Evolutionary conservation across 352 stramenopile species (phyloP), one percentile per base, ranked within the genome.

Genomic region (Globisporangium rhizosaccharum): DNA sequence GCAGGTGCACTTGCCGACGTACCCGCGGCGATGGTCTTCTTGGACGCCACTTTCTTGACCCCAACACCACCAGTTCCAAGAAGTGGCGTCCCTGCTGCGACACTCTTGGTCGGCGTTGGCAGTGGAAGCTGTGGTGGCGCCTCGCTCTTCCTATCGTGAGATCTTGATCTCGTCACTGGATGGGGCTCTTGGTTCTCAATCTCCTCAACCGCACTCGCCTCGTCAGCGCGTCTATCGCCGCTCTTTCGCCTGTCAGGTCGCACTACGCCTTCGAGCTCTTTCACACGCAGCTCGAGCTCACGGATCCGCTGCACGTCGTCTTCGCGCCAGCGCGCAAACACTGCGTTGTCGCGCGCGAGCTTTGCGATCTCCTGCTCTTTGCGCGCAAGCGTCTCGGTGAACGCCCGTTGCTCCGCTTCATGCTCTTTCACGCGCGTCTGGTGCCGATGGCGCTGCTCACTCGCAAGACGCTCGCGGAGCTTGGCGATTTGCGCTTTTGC

Each of bases 361-460:
- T 81, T 76, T 6, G 65, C 61, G 36, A 89, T 76, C 42, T 86
- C 77, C 20, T 82, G 75, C 11, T 93, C 81, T 67, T 91, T 90
- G 1, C 53, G 65, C 42, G 85, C 68, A 0, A 93, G 65, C 52
- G 71, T 80, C 18, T 81, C 68, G 9, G 70, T 59, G 53, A 86
- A 88, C 0, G 79, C 70, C 42, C 64, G 68, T 25, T 79, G 68
- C 42, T 79, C 61, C 4, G 62, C 55, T 18, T 88, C 79, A 2
- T 76, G 68, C 48, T 93, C 81, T 52, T 89, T 88, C 8, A 82
- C 47, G 3, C 78, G 74, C 1, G 61, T 73, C 59, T 83, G 76
- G 25, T 74, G 72, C 4, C 76, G 73, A 15, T 66, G 69, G 11
- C 69, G 63, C 47, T 87, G 75, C 20, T 88, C 76, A 7, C 55